These are phyloP conservation scores for Flaveria robusta DNA, from an alignment of 129 eudicot species.

Conservation along the genomic window DNA sequence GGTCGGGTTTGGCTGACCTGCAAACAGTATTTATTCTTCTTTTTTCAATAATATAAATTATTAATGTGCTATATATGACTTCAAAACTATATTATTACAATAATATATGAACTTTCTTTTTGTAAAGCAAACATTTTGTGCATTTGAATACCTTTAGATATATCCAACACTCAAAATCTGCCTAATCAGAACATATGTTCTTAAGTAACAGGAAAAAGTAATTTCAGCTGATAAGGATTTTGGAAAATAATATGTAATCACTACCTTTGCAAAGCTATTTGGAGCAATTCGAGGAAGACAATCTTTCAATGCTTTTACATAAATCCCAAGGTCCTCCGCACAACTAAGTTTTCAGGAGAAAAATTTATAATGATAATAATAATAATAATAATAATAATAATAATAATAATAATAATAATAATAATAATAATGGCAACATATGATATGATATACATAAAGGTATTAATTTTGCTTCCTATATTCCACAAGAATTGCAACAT, in stretches of 20 bases:
- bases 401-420: too few relatives aligned
- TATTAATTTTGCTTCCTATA: neutral
- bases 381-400: too few relatives aligned
- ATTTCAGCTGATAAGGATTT: neutral
- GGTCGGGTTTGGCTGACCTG: neutral
- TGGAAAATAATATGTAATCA: neutral
- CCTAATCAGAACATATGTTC: neutral
- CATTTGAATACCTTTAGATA: neutral
- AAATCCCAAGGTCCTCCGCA: constrained; percentile 66
- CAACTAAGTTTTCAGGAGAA: constrained; percentile 47
- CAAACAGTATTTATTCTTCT: neutral
- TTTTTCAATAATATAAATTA: neutral
- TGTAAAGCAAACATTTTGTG: neutral
- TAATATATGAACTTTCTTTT: neutral
- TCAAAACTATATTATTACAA: neutral
- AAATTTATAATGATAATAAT: neutral
- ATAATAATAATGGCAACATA: neutral
- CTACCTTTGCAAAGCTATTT: constrained; percentile 83
- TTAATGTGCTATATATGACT: neutral
- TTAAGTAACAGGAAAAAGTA: neutral
- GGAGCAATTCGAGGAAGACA: constrained; percentile 80
- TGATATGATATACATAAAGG: constrained; percentile 2
- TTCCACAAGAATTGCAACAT: constrained; percentile 12
- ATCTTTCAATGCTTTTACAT: constrained; percentile 66
- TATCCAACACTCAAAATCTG: neutral